These are phyloP conservation scores for Huiozyma naganishii DNA, from an alignment of 805 yeast genomes.

Conservation along the genomic window DNA sequence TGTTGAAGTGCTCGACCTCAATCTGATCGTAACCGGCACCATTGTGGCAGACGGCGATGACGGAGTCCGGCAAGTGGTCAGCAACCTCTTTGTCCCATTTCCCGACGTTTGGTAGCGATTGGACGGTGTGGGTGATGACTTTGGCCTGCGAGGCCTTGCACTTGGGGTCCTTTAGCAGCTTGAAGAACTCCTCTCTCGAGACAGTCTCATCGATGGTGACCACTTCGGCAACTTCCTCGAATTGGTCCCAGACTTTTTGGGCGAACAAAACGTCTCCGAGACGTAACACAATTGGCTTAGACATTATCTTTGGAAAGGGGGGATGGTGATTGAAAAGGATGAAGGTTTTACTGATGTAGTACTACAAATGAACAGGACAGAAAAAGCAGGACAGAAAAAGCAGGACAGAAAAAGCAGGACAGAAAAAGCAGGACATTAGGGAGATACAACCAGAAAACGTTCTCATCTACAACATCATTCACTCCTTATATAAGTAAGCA, in stretches of 20 bases:
- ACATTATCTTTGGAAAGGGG: conserved; percentile 6
- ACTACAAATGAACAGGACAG: not conserved
- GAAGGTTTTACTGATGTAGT: not conserved
- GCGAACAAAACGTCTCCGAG: conserved; percentile 54
- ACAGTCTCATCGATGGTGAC: conserved; percentile 33
- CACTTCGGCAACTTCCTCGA: conserved; percentile 39
- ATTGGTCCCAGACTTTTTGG: conserved; percentile 52
- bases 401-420: too few relatives aligned
- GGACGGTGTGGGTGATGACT: conserved; percentile 42
- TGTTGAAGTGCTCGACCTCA: conserved; percentile 43
- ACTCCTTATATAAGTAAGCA: too few relatives aligned
- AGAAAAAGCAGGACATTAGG: too few relatives aligned
- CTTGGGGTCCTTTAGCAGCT: conserved; percentile 22
- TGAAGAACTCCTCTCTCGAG: conserved; percentile 29
- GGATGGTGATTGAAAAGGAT: too few relatives aligned
- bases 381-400: too few relatives aligned
- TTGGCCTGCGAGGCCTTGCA: conserved; percentile 25
- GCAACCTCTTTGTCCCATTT: conserved; percentile 54
- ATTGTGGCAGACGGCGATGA: conserved; percentile 45
- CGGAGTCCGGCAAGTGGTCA: conserved; percentile 40
- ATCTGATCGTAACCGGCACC: conserved; percentile 77
- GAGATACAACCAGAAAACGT: too few relatives aligned
- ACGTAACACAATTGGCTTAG: conserved; percentile 51
- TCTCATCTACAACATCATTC: too few relatives aligned
- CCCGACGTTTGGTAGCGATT: conserved; percentile 44